Evolutionary conservation across 768 basidiomycete genomes (phyloP).

Genomic region (Termitomyces sp.): DNA sequence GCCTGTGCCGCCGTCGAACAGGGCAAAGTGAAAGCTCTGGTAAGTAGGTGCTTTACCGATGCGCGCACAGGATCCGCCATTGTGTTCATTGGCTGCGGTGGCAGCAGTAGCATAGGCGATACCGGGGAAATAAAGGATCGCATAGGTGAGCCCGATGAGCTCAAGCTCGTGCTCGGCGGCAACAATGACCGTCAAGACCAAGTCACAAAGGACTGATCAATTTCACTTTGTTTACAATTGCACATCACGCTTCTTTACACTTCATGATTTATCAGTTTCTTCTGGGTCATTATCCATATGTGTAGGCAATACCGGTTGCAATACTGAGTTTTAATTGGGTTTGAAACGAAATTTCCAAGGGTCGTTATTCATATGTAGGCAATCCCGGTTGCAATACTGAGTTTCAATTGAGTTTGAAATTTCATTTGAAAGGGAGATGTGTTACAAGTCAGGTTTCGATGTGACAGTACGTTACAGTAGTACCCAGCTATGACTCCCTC

Average conservation of each 20-base stretch:
- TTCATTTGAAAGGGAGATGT: too few relatives aligned
- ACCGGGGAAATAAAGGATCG: conserved; percentile 20
- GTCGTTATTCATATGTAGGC: too few relatives aligned
- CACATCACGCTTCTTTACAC: conserved; percentile 5
- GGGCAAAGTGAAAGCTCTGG: conserved; percentile 60
- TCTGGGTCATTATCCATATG: conserved; percentile 8
- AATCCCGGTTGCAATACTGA: too few relatives aligned
- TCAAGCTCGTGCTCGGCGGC: conserved; percentile 16
- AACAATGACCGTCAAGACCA: conserved; percentile 14
- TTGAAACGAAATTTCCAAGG: too few relatives aligned
- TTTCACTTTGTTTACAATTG: conserved; percentile 10
- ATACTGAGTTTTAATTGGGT: too few relatives aligned
- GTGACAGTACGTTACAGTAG: too few relatives aligned
- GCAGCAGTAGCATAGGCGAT: conserved; percentile 13
- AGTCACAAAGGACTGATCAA: conserved; percentile 8
- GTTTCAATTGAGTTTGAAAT: too few relatives aligned
- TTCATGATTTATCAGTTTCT: background rate
- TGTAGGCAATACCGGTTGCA: too few relatives aligned
- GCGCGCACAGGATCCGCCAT: conserved; percentile 48
- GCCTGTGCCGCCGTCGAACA: conserved; percentile 76
- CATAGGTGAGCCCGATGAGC: conserved; percentile 19
- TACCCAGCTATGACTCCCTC: too few relatives aligned
- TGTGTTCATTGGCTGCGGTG: conserved; percentile 1
- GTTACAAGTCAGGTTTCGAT: too few relatives aligned
- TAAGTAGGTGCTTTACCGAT: conserved; percentile 63